Conservation (phyloP, 1,284 basidiomycete genomes). For the Fomitopsis schrenkii region DNA sequence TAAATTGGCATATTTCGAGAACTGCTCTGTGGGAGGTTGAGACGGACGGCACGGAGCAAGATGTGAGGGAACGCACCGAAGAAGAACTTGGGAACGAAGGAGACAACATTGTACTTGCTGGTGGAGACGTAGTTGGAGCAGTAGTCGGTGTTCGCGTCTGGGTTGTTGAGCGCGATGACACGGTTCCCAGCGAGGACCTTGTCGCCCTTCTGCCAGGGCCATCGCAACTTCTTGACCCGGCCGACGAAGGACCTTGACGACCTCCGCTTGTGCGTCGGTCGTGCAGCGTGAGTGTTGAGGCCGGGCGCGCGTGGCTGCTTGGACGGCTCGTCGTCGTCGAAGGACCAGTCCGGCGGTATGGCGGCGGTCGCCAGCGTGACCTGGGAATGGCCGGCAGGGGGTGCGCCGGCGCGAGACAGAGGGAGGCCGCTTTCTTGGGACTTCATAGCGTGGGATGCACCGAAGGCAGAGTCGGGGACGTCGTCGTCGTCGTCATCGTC, state of each 20-base stretch:
- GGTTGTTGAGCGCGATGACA: constrained; percentile 71
- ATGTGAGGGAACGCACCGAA: constrained; percentile 52
- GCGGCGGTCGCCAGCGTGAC: constrained; percentile 33
- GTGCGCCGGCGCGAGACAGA: constrained; percentile 50
- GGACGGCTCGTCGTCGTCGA: constrained; percentile 55
- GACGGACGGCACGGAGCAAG: neutral
- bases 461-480: constrained; percentile 62
- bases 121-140: constrained; percentile 88
- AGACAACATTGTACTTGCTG: constrained; percentile 90
- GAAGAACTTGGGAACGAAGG: constrained; percentile 94
- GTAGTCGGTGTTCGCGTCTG: constrained; percentile 62
- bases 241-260: constrained; percentile 21
- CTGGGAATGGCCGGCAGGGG: constrained; percentile 58
- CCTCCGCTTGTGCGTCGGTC: constrained; percentile 13
- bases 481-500: constrained; percentile 67
- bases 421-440: constrained; percentile 70
- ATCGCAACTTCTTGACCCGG: constrained; percentile 47
- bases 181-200: constrained; percentile 59
- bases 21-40: constrained; percentile 68
- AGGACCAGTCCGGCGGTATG: constrained; percentile 64
- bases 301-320: constrained; percentile 20
- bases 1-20: constrained; percentile 97
- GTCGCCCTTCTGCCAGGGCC: constrained; percentile 78
- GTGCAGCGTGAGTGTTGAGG: constrained; percentile 26
- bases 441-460: constrained; percentile 51